Percentiles rank a stretch among this genome's conserved stretches.
Conservation (phyloP, 202 grass and related monocot species). For the Bolboschoenoplectus hybrid region DNA sequence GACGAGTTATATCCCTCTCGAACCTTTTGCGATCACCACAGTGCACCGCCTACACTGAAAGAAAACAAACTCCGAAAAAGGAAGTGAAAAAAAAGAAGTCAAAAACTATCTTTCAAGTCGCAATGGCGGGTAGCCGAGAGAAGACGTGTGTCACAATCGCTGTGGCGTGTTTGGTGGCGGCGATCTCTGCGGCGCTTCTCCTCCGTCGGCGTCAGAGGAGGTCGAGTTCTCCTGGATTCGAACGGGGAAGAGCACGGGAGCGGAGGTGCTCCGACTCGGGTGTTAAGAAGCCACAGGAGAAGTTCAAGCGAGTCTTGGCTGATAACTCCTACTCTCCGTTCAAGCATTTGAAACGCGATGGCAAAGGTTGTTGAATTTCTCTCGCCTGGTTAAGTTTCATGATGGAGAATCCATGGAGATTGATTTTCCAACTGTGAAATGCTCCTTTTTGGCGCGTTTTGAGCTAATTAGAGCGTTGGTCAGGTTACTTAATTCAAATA, state of each 20-base stretch:
- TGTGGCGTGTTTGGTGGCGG: slow-evolving; percentile 46
- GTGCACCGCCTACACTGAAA: neutral
- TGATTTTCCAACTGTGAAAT: neutral
- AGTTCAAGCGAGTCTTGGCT: slow-evolving; percentile 73
- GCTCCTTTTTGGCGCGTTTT: neutral
- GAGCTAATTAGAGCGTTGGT: neutral
- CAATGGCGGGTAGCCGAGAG: slow-evolving; percentile 21
- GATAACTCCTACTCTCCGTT: slow-evolving; percentile 82
- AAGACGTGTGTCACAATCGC: slow-evolving; percentile 34
- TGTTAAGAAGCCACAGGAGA: slow-evolving; percentile 73
- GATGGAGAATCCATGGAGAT: neutral
- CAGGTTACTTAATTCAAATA: neutral
- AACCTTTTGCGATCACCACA: neutral
- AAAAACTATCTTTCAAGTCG: neutral
- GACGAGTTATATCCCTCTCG: too few relatives aligned
- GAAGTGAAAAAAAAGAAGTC: slow-evolving; percentile 1
- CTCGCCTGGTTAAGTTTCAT: neutral
- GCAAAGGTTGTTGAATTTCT: slow-evolving; percentile 24
- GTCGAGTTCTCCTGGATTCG: slow-evolving; percentile 24
- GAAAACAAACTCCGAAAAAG: neutral
- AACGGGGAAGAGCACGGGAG: slow-evolving; percentile 24
- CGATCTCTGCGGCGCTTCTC: slow-evolving; percentile 43
- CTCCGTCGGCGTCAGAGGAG: slow-evolving; percentile 26
- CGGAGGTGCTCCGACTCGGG: slow-evolving; percentile 50
- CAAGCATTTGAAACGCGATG: slow-evolving; percentile 67